phyloP scores from a whole-genome alignment of 2,329 filamentous ascomycete genomes.

The Elsinoe fawcettii region DNA sequence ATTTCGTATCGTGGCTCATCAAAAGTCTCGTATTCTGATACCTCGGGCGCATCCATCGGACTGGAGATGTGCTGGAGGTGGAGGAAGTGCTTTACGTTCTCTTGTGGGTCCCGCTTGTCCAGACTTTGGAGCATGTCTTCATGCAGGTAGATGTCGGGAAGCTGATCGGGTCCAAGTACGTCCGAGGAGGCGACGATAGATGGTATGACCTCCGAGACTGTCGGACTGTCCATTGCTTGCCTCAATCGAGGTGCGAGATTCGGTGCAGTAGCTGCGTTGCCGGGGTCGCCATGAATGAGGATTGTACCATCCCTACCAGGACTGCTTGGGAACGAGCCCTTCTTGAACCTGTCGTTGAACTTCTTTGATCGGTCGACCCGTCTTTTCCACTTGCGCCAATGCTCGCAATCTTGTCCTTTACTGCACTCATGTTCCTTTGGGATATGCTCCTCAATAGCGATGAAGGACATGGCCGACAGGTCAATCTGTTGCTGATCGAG shows the following conservation, averaged over 20 bases:
- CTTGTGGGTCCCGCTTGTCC: constrained; percentile 70
- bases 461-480: constrained; percentile 63
- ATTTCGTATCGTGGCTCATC: constrained; percentile 42
- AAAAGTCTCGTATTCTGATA: constrained; percentile 49
- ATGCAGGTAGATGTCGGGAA: constrained; percentile 60
- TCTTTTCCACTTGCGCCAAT: constrained; percentile 72
- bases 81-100: constrained; percentile 88
- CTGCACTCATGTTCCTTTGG: constrained; percentile 77
- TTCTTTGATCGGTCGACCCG: constrained; percentile 47
- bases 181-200: constrained; percentile 90
- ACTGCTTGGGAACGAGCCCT: constrained; percentile 49
- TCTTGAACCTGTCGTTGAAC: constrained; percentile 35
- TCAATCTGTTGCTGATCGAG: constrained; percentile 64
- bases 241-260: constrained; percentile 41
- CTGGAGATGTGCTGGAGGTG: constrained; percentile 62
- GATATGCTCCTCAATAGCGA: constrained; percentile 82
- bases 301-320: constrained; percentile 59
- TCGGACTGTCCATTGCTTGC: constrained; percentile 41
- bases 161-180: constrained; percentile 63
- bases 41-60: constrained; percentile 52
- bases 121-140: constrained; percentile 64
- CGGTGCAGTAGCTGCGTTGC: constrained; percentile 59
- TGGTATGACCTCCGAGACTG: constrained; percentile 65
- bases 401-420: constrained; percentile 78
- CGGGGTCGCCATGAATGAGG: constrained; percentile 69